Evolutionary conservation across 2,329 filamentous ascomycete genomes (phyloP).

Genomic region (Pseudocercospora musae): DNA sequence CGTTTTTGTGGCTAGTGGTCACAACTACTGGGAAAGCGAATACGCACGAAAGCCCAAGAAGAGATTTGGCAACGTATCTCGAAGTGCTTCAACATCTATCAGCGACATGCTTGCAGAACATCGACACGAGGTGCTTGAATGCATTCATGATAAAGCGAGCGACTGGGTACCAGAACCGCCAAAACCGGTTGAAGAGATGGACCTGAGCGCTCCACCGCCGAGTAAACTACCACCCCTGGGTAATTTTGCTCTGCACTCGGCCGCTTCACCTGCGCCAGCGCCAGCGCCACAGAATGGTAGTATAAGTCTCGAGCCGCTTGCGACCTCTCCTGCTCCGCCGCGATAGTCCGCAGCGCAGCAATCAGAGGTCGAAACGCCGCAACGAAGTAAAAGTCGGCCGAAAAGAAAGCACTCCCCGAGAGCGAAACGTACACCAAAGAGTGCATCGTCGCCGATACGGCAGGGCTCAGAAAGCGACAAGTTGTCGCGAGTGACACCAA

Average conservation of each 20-base stretch:
- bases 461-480: not conserved
- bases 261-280: not conserved
- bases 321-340: not conserved
- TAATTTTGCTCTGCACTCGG: not conserved
- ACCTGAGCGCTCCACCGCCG: not conserved
- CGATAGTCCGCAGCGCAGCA: not conserved
- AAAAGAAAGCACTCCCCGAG: not conserved
- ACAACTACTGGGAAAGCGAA: constrained; percentile 70
- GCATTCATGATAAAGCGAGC: constrained; percentile 44
- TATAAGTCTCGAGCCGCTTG: not conserved
- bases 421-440: not conserved
- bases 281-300: not conserved
- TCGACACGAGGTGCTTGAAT: constrained; percentile 47
- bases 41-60: constrained; percentile 55
- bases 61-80: constrained; percentile 54
- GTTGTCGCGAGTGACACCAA: not conserved
- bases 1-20: constrained; percentile 72
- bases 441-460: not conserved
- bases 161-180: constrained; percentile 31
- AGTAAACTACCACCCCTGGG: not conserved
- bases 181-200: not conserved
- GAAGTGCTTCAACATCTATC: constrained; percentile 46
- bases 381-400: not conserved
- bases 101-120: constrained; percentile 58
- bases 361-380: not conserved